phyloP scores from a whole-genome alignment of 1,284 basidiomycete species.

The Ganoderma lucidum region DNA sequence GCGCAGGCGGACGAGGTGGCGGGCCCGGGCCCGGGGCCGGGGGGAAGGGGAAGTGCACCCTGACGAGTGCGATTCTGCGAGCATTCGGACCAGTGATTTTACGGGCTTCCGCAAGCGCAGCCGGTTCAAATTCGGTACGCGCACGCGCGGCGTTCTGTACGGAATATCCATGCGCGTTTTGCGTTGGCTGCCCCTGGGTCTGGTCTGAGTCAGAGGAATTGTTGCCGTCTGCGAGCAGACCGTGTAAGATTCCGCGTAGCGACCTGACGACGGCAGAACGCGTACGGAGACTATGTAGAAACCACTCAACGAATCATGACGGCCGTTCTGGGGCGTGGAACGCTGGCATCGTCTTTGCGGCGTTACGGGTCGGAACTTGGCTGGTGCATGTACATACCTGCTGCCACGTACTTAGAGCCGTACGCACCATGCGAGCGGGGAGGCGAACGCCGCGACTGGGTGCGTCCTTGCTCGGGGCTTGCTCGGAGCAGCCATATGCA shows the following conservation, averaged over 20 bases:
- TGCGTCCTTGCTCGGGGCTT: not conserved
- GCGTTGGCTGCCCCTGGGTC: not conserved
- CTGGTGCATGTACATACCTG: too few relatives aligned
- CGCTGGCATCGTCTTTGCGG: not conserved
- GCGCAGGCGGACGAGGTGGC: too few relatives aligned
- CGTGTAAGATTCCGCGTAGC: slow-evolving; percentile 1
- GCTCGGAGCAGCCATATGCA: not conserved
- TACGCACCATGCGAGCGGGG: not conserved
- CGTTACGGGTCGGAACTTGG: not conserved
- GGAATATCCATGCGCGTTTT: not conserved
- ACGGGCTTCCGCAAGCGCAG: not conserved
- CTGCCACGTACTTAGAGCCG: not conserved
- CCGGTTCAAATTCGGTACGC: not conserved
- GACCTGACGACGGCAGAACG: not conserved
- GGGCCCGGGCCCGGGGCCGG: too few relatives aligned
- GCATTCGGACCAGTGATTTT: not conserved
- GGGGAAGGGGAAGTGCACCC: too few relatives aligned
- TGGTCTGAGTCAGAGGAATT: not conserved
- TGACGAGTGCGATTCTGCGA: too few relatives aligned
- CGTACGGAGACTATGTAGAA: not conserved
- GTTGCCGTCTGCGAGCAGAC: not conserved
- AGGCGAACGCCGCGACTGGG: not conserved
- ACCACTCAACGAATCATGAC: not conserved
- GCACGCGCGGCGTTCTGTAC: not conserved
- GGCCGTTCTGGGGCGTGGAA: not conserved